A percentile compares a stretch with the other conserved stretches of the same genome.
These are phyloP conservation scores for Rhizopus stolonifer DNA, from an alignment of 371 early-diverging fungal genomes.

Conservation along the genomic window DNA sequence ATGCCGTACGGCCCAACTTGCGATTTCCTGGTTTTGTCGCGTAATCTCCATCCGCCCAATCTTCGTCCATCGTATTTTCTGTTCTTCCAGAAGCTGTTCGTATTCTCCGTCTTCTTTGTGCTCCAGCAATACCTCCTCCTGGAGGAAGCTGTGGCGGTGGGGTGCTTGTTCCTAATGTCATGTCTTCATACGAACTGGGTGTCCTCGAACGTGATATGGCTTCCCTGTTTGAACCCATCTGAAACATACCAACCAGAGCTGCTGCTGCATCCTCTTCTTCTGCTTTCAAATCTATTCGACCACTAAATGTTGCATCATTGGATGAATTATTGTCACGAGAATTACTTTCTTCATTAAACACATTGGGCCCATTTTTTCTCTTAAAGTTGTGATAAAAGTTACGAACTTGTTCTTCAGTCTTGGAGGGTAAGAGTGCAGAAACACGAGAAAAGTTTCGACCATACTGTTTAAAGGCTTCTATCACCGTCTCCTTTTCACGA, in stretches of 20 bases:
- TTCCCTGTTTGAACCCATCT: constrained; percentile 34
- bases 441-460: constrained; percentile 77
- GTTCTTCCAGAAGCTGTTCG: constrained; percentile 27
- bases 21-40: constrained; percentile 13
- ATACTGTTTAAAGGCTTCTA: constrained; percentile 71
- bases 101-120: constrained; percentile 24
- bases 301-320: constrained; percentile 7
- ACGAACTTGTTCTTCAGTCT: constrained; percentile 80
- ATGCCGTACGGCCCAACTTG: constrained; percentile 29
- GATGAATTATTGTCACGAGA: constrained; percentile 5
- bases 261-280: constrained; percentile 59
- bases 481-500: constrained; percentile 70
- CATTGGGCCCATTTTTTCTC: constrained; percentile 65
- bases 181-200: constrained; percentile 10
- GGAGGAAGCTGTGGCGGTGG: neutral
- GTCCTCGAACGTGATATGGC: constrained; percentile 20
- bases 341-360: constrained; percentile 50
- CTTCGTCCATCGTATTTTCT: constrained; percentile 23
- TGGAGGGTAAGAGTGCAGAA: constrained; percentile 69
- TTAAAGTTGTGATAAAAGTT: constrained; percentile 80
- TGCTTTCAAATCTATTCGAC: constrained; percentile 39
- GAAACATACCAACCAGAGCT: constrained; percentile 49
- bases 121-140: neutral
- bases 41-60: constrained; percentile 31
- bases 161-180: neutral